A percentile compares a stretch with the other conserved stretches of the same genome.
These are phyloP conservation scores for Prunus salicina DNA, from an alignment of 306 rosid genomes.

Conservation along the genomic window DNA sequence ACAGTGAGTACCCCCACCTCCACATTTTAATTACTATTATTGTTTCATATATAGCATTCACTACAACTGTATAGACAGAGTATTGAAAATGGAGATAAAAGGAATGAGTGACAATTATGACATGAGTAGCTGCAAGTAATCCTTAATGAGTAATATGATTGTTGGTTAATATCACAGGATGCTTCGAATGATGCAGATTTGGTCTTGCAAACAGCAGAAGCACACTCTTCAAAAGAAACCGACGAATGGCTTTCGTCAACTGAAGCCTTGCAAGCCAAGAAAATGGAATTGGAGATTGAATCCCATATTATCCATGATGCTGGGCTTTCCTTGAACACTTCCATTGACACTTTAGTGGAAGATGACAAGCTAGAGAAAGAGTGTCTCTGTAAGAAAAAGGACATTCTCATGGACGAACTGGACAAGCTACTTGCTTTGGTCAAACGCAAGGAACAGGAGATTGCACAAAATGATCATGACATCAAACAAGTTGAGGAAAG, in stretches of 20 bases:
- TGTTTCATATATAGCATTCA: neutral
- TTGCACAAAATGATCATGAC: slow-evolving; percentile 54
- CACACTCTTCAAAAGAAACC: slow-evolving; percentile 42
- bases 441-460: slow-evolving; percentile 64
- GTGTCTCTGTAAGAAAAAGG: slow-evolving; percentile 54
- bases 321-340: slow-evolving; percentile 42
- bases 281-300: slow-evolving; percentile 75
- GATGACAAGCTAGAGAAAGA: slow-evolving; percentile 64
- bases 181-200: slow-evolving; percentile 53
- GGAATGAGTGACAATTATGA: neutral
- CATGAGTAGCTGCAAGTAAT: neutral
- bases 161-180: slow-evolving; percentile 37
- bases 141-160: neutral
- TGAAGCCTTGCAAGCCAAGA: slow-evolving; percentile 67
- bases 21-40: neutral
- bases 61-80: too few species aligned
- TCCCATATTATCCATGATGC: slow-evolving; percentile 58
- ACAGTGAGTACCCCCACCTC: slow-evolving; percentile 32
- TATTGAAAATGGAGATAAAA: neutral
- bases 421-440: slow-evolving; percentile 64
- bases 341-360: slow-evolving; percentile 55
- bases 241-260: slow-evolving; percentile 56
- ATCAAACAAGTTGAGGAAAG: slow-evolving; percentile 57
- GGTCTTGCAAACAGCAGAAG: slow-evolving; percentile 46
- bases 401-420: slow-evolving; percentile 43